phyloP scores from a whole-genome alignment of 345 rosid species.

The Syzygium oleosum region DNA sequence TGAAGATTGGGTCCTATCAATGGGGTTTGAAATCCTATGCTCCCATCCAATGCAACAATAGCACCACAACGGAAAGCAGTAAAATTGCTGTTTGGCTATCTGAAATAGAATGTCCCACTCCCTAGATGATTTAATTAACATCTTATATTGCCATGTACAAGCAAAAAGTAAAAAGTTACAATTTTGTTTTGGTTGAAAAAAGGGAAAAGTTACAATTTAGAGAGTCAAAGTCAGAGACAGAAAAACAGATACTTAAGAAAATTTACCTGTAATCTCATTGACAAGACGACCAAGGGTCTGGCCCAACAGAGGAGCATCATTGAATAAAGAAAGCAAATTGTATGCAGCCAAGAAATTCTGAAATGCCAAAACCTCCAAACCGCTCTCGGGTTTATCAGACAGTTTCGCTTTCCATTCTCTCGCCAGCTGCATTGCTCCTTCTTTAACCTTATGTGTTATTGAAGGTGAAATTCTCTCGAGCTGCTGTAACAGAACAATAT shows the following conservation, averaged over 20 bases:
- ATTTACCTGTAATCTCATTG: neutral
- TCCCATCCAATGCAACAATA: neutral
- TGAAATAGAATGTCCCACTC: neutral
- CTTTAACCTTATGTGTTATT: slow-evolving; percentile 15
- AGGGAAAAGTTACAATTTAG: neutral
- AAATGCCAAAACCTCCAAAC: slow-evolving; percentile 21
- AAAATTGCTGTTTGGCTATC: neutral
- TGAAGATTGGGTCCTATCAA: neutral
- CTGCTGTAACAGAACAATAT: slow-evolving; percentile 12
- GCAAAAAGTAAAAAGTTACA: neutral
- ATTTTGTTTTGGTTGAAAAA: neutral
- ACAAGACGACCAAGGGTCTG: neutral
- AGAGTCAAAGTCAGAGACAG: neutral
- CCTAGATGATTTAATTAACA: neutral
- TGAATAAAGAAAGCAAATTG: slow-evolving; percentile 19
- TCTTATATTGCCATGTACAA: neutral
- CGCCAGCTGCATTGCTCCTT: slow-evolving; percentile 20
- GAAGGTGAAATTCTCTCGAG: slow-evolving; percentile 10
- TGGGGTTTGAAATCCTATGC: neutral
- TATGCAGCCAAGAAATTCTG: slow-evolving; percentile 30
- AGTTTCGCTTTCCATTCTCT: slow-evolving; percentile 25
- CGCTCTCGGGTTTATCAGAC: slow-evolving; percentile 1
- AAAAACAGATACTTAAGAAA: neutral
- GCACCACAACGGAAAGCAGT: neutral
- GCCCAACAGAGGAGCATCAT: neutral